Base-by-base conservation (phyloP, 169 alveolate species). In the Prorocentrum cordatum region DNA sequence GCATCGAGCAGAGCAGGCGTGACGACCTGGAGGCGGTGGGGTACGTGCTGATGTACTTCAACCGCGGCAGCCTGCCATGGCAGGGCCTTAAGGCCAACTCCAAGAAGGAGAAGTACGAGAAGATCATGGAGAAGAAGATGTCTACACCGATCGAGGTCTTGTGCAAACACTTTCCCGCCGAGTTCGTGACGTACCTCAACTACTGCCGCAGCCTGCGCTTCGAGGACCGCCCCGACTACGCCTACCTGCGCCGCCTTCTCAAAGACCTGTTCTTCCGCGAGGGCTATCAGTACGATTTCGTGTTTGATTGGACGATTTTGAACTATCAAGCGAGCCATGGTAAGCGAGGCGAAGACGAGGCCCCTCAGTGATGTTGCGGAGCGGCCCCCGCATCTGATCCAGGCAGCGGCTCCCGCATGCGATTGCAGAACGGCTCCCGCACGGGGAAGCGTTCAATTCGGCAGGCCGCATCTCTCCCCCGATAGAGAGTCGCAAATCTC, bases 21-120 rank as follows among this genome's bases (percentile, higher is more conserved):
- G 99, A 98, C 89, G 99, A 98, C 93, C 93, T 98, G 73, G 99
- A 98, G 94, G 98, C 99, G 68, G 94, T 98, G 35, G 99, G 99
- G n/a, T 98, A 97, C 94, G 99, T 97, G 20, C 94, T 98, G 58
- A 96, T 98, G 96, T 97, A 97, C 95, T 97, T 98, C 94, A 95
- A 97, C 84, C 94, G 98, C 73, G 99, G 99, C 39, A 94, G 97
- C 70, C 96, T 98, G 31, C 99, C 99, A 26, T 98, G 99, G 99
- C 99, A 98, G 71, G 92, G 91, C 32, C 54, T 82, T 38, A 82
- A 82, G 91, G 91, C 91, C 5, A 64, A 64, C 68, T 82, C 91
- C 50, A 82, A 82, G 68, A 82, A 82, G 80, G 91, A 82, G 93
- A 98, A 97, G 93, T 97, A 98, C 92, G 98, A 97, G 92, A 98